Conservation (phyloP, 371 early-diverging fungal genomes). For the Amoeboaphelidium protococcarum region DNA sequence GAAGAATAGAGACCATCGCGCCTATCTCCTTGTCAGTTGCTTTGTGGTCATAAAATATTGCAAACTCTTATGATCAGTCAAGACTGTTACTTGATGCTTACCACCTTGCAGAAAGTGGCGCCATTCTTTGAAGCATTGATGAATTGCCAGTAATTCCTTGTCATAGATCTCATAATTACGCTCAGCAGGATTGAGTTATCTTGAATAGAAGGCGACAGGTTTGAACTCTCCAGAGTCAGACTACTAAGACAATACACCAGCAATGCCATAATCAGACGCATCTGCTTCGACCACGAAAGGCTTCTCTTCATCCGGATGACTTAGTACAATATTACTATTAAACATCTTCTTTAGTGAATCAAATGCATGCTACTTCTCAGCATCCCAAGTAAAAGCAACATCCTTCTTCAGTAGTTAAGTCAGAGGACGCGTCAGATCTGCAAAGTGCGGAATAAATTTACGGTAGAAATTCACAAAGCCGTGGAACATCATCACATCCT, state of each 20-base stretch:
- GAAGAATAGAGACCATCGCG: conserved; percentile 11
- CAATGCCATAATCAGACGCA: conserved; percentile 18
- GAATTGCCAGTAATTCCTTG: conserved; percentile 20
- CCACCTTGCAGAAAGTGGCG: conserved; percentile 15
- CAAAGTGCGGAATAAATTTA: conserved; percentile 16
- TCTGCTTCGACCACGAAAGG: conserved; percentile 17
- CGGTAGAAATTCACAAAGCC: conserved; percentile 23
- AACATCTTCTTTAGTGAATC: conserved; percentile 12
- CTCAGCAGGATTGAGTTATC: conserved; percentile 11
- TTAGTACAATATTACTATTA: conserved; percentile 10
- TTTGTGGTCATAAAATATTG: conserved; percentile 11
- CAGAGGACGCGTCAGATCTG: conserved; percentile 13
- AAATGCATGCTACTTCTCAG: conserved; percentile 11
- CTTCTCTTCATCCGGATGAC: conserved; percentile 6
- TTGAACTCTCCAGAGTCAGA: conserved; percentile 1
- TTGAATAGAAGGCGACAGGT: conserved; percentile 16
- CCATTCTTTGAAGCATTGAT: conserved; percentile 14
- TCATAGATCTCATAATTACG: conserved; percentile 18
- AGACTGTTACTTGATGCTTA: conserved; percentile 8
- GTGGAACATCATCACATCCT: conserved; percentile 17
- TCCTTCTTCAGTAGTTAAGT: conserved; percentile 12
- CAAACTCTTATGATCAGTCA: conserved; percentile 21
- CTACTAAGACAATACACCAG: conserved; percentile 16
- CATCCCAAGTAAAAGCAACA: conserved; percentile 10
- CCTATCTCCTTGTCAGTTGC: conserved; percentile 12